Evolutionary conservation across 176 grass and related monocot species (phyloP), one percentile per base, ranked within the genome.

Genomic region (Avena insularis): DNA sequence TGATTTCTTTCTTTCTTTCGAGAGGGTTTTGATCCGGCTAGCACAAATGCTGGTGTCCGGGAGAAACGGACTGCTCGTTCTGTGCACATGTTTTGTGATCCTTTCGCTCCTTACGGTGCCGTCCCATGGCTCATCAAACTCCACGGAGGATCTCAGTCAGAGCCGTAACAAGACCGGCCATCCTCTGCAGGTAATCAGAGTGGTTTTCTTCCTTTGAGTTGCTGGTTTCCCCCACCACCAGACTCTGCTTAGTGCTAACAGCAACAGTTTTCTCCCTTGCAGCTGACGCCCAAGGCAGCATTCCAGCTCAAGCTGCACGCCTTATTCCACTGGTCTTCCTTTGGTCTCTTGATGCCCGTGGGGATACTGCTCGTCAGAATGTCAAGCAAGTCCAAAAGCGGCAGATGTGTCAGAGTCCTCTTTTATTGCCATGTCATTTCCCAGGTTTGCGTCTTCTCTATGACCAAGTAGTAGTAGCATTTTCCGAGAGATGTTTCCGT

Each of bases 251-350:
- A 27, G 35, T 79, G 64, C 56, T 82, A 64, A 82, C 0, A 64
- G 16, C 25, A 51, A 36, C 25, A 45, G 21, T 29, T 77, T 15
- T 55, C 36, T 83, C 79, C 77, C 1, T 83, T 84, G 72, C 91
- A 94, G 97, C 12, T 90, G 64, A 92, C 79, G 27, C 87, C 92
- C 49, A 79, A 88, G 87, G 80, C 89, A 16, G 92, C 78, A 53
- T 87, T 91, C 79, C 97, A 99, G 80, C 87, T 99, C 78, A 96
- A 90, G 89, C 75, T 97, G 40, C 97, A 99, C 63, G 94, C 97
- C 8, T 79, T 99, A 79, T 93, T 99, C 65, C 92, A 94, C 65
- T 99, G 97, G 94, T 92, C 87, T 75, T 94, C 94, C 20, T 84
- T 97, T 36, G 97, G 97, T 58, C 87, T 99, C 74, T 55, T 99